A percentile compares a stretch with the other conserved stretches of the same genome.
Conservation (phyloP, 306 rosid genomes). For the Corylus heterophylla region DNA sequence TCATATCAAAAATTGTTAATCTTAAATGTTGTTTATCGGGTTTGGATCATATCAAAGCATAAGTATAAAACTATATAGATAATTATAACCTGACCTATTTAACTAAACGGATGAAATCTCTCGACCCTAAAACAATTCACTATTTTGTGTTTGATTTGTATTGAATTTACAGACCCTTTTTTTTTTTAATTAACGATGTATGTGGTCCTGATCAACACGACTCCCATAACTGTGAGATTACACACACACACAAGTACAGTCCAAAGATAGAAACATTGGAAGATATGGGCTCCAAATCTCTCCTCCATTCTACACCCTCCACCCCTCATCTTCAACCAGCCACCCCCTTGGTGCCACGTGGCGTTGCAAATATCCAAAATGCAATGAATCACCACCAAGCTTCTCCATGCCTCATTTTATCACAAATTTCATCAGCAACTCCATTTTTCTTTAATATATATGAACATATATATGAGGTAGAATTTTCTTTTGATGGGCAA, state of each 20-base stretch:
- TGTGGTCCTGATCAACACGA: not conserved
- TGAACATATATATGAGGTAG: constrained; percentile 21
- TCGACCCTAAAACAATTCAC: too few species aligned
- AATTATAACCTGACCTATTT: too few species aligned
- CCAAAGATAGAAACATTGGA: constrained; percentile 41
- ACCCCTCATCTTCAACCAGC: constrained; percentile 76
- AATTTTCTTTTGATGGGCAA: not conserved
- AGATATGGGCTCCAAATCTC: constrained; percentile 46
- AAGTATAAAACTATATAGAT: too few species aligned
- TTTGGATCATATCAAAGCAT: too few species aligned
- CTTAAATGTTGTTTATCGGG: too few species aligned
- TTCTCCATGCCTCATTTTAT: constrained; percentile 41
- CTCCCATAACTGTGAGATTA: not conserved
- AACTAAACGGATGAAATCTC: too few species aligned
- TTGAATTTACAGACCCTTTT: too few species aligned
- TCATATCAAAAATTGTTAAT: too few species aligned
- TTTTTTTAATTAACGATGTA: too few species aligned
- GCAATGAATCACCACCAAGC: constrained; percentile 49
- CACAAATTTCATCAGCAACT: constrained; percentile 32
- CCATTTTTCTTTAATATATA: constrained; percentile 22
- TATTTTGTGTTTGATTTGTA: too few species aligned
- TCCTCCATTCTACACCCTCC: constrained; percentile 69
- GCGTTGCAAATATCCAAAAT: constrained; percentile 57
- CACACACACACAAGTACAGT: constrained; percentile 12
- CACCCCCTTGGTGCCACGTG: constrained; percentile 71